Evolutionary conservation across 306 rosid genomes (phyloP).

Genomic region (Lathyrus oleraceus): DNA sequence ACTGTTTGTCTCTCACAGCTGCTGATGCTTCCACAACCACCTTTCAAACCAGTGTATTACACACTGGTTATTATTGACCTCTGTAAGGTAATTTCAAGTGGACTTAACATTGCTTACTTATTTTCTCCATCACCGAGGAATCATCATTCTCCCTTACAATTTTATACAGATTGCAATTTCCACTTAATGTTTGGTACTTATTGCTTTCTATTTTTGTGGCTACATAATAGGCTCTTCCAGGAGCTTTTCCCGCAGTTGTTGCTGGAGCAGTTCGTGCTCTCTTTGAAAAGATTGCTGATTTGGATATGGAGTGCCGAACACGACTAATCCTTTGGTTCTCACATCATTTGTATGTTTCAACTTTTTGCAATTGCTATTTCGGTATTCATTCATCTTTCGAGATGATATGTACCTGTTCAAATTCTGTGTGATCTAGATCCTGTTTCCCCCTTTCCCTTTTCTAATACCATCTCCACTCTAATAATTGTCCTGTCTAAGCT

Average conservation of each 20-base stretch:
- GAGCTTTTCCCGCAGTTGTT: slow-evolving; percentile 97
- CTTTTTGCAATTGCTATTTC: slow-evolving; percentile 20
- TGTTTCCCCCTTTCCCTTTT: background rate
- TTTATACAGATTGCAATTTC: background rate
- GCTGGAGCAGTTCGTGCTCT: slow-evolving; percentile 98
- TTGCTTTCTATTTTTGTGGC: slow-evolving; percentile 38
- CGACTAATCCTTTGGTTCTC: slow-evolving; percentile 98
- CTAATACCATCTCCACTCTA: background rate
- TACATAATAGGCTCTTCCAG: slow-evolving; percentile 89
- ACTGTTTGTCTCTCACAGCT: slow-evolving; percentile 55
- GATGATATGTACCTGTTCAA: slow-evolving; percentile 18
- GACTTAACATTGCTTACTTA: slow-evolving; percentile 19
- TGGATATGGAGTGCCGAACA: slow-evolving; percentile 97
- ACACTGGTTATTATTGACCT: slow-evolving; percentile 94
- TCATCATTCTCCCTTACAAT: slow-evolving; percentile 4
- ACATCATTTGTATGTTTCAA: slow-evolving; percentile 84
- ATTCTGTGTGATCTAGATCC: slow-evolving; percentile 4
- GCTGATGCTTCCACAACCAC: slow-evolving; percentile 94
- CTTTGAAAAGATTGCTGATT: slow-evolving; percentile 87
- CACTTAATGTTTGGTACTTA: slow-evolving; percentile 1
- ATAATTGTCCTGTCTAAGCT: background rate
- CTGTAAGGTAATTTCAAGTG: slow-evolving; percentile 70
- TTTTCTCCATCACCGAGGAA: slow-evolving; percentile 26
- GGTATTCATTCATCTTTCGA: slow-evolving; percentile 3
- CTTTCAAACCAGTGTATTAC: slow-evolving; percentile 88